phyloP scores from a whole-genome alignment of 2,329 filamentous ascomycete species.

The Botrytis pseudocinerea region DNA sequence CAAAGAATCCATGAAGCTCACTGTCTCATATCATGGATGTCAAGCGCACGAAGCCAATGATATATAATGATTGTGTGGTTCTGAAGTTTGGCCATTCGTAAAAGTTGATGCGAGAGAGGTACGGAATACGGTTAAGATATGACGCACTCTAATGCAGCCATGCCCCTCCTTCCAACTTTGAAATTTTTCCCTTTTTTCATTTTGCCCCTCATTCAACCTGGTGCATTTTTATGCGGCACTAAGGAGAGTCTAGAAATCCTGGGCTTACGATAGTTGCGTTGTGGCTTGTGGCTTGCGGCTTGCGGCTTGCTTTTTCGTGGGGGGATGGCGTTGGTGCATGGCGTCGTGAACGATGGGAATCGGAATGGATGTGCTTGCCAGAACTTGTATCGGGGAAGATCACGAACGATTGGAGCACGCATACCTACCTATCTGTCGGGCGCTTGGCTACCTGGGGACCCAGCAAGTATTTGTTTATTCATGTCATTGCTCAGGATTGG shows the following conservation, averaged over 20 bases:
- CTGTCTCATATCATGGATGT: not conserved
- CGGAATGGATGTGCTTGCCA: not conserved
- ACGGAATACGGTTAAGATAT: not conserved
- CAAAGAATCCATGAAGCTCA: not conserved
- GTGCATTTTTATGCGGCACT: not conserved
- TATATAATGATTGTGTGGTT: not conserved
- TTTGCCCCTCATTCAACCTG: not conserved
- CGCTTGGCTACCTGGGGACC: no score
- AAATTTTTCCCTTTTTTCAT: not conserved
- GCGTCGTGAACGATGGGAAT: not conserved
- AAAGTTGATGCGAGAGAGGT: not conserved
- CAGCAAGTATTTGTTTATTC: not conserved
- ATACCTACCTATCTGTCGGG: no score
- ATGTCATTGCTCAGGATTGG: not conserved
- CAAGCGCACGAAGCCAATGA: not conserved
- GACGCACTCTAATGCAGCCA: not conserved
- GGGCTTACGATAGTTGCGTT: not conserved
- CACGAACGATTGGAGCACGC: not conserved
- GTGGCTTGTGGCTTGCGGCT: not conserved
- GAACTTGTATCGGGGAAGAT: not conserved
- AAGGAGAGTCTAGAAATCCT: not conserved
- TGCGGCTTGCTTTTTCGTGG: not conserved
- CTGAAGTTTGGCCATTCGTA: not conserved
- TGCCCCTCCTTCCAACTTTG: conserved; percentile 2
- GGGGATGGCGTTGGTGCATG: not conserved